phyloP scores from a whole-genome alignment of 2,329 filamentous ascomycete genomes.

The Alternaria sp. region DNA sequence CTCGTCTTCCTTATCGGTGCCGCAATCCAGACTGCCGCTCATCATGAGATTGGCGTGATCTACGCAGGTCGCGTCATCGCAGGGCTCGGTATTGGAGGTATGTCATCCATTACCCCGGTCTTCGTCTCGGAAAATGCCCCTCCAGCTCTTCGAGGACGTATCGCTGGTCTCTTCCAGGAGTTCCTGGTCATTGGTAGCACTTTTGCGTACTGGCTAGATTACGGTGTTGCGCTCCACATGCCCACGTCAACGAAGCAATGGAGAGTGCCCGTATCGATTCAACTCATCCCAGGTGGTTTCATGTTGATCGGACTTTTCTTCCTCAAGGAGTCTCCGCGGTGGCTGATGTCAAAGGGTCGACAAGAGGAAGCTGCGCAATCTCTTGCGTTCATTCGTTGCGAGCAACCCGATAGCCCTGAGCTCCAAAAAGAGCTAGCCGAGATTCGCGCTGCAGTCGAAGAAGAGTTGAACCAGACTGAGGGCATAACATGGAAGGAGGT shows the following conservation, averaged over 20 bases:
- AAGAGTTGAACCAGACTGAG: slow-evolving; percentile 70
- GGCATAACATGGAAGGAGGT: slow-evolving; percentile 42
- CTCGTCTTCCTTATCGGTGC: slow-evolving; percentile 11
- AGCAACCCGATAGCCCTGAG: slow-evolving; percentile 41
- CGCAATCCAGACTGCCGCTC: slow-evolving; percentile 11
- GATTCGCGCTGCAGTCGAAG: slow-evolving; percentile 69
- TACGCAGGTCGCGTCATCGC: slow-evolving; percentile 54
- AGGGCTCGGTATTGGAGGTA: slow-evolving; percentile 60
- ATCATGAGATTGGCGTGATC: slow-evolving; percentile 12
- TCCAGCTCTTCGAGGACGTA: slow-evolving; percentile 63
- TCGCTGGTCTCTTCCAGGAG: slow-evolving; percentile 59
- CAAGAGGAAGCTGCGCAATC: slow-evolving; percentile 65
- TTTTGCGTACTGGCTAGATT: slow-evolving; percentile 49
- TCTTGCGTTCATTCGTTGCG: slow-evolving; percentile 42
- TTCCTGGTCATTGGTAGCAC: slow-evolving; percentile 56
- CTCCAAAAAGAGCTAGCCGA: slow-evolving; percentile 68
- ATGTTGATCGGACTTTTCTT: slow-evolving; percentile 56
- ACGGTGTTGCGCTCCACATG: slow-evolving; percentile 54
- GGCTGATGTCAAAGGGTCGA: slow-evolving; percentile 52
- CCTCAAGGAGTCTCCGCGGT: slow-evolving; percentile 54
- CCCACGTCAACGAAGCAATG: slow-evolving; percentile 53
- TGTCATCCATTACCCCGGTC: slow-evolving; percentile 63
- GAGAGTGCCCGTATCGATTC: slow-evolving; percentile 64
- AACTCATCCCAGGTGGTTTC: slow-evolving; percentile 70
- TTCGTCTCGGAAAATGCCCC: slow-evolving; percentile 56